Conservation (phyloP, 768 basidiomycete species). For the Royoungia palumana region DNA sequence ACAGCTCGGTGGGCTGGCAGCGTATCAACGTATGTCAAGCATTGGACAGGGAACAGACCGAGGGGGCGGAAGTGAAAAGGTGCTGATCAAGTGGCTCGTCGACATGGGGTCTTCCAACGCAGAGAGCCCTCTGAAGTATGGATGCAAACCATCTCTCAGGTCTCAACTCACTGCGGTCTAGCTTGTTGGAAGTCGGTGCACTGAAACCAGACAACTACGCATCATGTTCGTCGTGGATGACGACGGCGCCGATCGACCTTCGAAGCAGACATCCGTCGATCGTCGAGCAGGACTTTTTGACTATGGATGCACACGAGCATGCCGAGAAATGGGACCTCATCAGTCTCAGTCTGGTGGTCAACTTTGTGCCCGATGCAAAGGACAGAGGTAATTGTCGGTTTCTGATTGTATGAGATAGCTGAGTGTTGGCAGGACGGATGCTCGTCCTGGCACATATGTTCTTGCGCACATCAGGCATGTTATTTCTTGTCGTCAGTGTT, state of each 20-base stretch:
- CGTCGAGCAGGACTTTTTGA: slow-evolving; percentile 80
- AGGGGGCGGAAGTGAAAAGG: slow-evolving; percentile 85
- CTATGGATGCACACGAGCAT: slow-evolving; percentile 51
- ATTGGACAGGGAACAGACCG: slow-evolving; percentile 78
- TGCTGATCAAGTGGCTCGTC: slow-evolving; percentile 74
- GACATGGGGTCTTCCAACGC: slow-evolving; percentile 39
- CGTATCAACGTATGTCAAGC: slow-evolving; percentile 80
- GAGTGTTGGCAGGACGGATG: slow-evolving; percentile 57
- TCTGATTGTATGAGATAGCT: neutral
- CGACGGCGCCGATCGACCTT: slow-evolving; percentile 74
- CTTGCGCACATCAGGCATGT: slow-evolving; percentile 49
- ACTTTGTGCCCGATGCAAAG: slow-evolving; percentile 74
- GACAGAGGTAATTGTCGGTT: slow-evolving; percentile 59
- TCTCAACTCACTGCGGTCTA: slow-evolving; percentile 25
- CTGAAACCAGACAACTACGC: slow-evolving; percentile 80
- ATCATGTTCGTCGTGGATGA: slow-evolving; percentile 66
- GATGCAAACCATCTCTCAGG: neutral
- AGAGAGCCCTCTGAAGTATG: slow-evolving; percentile 34
- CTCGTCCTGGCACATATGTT: slow-evolving; percentile 57
- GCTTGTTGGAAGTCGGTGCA: slow-evolving; percentile 87
- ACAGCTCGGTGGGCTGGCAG: slow-evolving; percentile 70
- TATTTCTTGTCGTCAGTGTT: slow-evolving; percentile 67
- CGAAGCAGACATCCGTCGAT: slow-evolving; percentile 81
- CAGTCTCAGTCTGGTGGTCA: slow-evolving; percentile 85
- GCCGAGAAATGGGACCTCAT: slow-evolving; percentile 68